Base-by-base conservation (phyloP, 306 rosid species). In the Carpinus viminea region DNA sequence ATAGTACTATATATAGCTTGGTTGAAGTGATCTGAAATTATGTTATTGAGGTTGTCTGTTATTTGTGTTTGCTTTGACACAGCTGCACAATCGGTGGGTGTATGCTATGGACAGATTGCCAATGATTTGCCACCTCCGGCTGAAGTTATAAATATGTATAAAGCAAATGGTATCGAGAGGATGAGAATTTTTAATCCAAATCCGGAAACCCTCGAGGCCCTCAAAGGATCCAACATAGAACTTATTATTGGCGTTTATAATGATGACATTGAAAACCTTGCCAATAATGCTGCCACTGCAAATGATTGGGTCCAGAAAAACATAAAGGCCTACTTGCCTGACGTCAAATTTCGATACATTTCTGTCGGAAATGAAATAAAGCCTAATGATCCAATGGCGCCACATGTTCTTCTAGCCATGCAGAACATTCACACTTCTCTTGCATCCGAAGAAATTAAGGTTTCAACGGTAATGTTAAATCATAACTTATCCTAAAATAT, bases 221-320 rank as follows among this genome's bases (percentile, higher is more conserved):
- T 91, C 0, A 78, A 8, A 77, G 91, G 88, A 68, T 89, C 90
- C 8, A 83, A 83, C 84, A 89, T 91, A 8, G 89, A 85, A 12
- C 55, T 91, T 50, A 41, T 71, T 6, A 18, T 89, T 48, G 89
- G 75, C 55, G 86, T 87, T 18, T 61, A 78, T 1, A 83, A 21
- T 3, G 75, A 78, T 0, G 12, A 47, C 1, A 78, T 91, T 28
- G 34, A 72, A 79, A 52, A 78, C 41, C 74, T 89, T 4, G 48
- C 71, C 28, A n/a, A 2, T 16, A 53, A 91, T 76, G 11, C 79
- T 1, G 50, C 47, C 21, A 52, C 74, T 13, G 89, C 93, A n/a
- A 68, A 7, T 0, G 8, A 48, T 8, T 89, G 0, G 34, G 34
- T 31, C 34, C 34, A 31, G 34, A 31, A 1, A 31, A 31, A 31